These are phyloP conservation scores for Suillus spraguei DNA, from an alignment of 768 basidiomycete species.

Conservation along the genomic window DNA sequence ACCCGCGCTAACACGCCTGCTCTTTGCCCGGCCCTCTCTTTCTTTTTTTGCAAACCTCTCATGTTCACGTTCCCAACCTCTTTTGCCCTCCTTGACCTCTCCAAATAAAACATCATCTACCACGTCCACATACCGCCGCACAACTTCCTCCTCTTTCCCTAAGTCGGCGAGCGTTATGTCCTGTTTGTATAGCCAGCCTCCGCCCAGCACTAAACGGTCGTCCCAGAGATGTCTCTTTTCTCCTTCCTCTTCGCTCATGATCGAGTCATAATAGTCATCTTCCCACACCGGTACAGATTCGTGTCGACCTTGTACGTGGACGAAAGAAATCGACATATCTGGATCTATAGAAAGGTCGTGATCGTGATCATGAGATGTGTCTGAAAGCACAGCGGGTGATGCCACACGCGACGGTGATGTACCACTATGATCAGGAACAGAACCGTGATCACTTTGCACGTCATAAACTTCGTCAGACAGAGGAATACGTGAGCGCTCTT, in stretches of 20 bases:
- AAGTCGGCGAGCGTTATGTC: conserved; percentile 59
- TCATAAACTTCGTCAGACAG: conserved; percentile 84
- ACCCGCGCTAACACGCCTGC: conserved; percentile 32
- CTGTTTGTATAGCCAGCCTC: conserved; percentile 81
- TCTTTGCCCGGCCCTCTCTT: conserved; percentile 41
- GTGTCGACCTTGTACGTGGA: conserved; percentile 66
- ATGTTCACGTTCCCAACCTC: conserved; percentile 51
- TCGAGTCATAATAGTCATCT: conserved; percentile 48
- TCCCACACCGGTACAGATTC: conserved; percentile 82
- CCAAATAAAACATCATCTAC: conserved; percentile 82
- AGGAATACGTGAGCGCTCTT: conserved; percentile 76
- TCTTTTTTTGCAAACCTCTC: conserved; percentile 48
- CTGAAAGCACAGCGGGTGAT: conserved; percentile 47
- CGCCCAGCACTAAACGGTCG: conserved; percentile 75
- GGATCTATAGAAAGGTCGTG: conserved; percentile 43
- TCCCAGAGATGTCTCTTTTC: conserved; percentile 80
- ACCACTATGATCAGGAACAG: conserved; percentile 35
- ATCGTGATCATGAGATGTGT: conserved; percentile 34
- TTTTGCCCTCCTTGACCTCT: conserved; percentile 48
- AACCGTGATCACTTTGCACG: conserved; percentile 69
- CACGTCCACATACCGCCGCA: conserved; percentile 68
- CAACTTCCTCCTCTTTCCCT: conserved; percentile 55
- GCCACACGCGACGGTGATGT: conserved; percentile 41
- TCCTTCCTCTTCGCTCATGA: conserved; percentile 47
- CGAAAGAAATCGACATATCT: conserved; percentile 66